phyloP scores from a whole-genome alignment of 2,329 filamentous ascomycete species.

The Colletotrichum musicola region DNA sequence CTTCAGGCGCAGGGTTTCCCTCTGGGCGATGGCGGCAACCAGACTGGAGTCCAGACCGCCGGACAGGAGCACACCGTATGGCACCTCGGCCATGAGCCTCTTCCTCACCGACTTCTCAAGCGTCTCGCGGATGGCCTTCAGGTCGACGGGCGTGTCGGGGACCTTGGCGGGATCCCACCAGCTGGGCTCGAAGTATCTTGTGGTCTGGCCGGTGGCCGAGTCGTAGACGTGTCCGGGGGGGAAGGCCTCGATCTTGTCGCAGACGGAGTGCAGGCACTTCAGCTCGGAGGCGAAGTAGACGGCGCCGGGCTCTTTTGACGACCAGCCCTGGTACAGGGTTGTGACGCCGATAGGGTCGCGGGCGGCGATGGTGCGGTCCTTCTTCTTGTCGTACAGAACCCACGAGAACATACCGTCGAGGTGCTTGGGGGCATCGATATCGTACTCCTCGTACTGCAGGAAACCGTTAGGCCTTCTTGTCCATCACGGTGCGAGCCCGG shows the following conservation, averaged over 20 bases:
- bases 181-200: conserved; percentile 88
- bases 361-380: conserved; percentile 92
- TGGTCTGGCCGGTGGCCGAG: conserved; percentile 87
- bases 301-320: conserved; percentile 82
- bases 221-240: conserved; percentile 97
- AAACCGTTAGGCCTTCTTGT: conserved; percentile 19
- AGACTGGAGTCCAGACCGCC: conserved; percentile 96
- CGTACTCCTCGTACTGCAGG: conserved; percentile 87
- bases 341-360: conserved; percentile 97
- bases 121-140: conserved; percentile 82
- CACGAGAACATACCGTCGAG: conserved; percentile 99
- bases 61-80: conserved; percentile 94
- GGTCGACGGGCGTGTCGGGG: conserved; percentile 84
- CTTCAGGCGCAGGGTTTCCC: conserved; percentile 86
- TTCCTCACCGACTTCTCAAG: conserved; percentile 95
- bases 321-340: conserved; percentile 96
- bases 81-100: conserved; percentile 98
- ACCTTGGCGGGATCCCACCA: conserved; percentile 91
- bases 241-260: conserved; percentile 94
- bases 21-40: conserved; percentile 94
- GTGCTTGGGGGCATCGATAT: conserved; percentile 89
- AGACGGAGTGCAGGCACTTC: conserved; percentile 92
- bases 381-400: conserved; percentile 95
- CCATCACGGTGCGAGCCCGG: background rate
- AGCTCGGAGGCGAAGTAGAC: conserved; percentile 98